Percentiles rank a stretch among this genome's conserved stretches.
These are phyloP conservation scores for Serendipita sp. DNA, from an alignment of 768 basidiomycete species.

Conservation along the genomic window DNA sequence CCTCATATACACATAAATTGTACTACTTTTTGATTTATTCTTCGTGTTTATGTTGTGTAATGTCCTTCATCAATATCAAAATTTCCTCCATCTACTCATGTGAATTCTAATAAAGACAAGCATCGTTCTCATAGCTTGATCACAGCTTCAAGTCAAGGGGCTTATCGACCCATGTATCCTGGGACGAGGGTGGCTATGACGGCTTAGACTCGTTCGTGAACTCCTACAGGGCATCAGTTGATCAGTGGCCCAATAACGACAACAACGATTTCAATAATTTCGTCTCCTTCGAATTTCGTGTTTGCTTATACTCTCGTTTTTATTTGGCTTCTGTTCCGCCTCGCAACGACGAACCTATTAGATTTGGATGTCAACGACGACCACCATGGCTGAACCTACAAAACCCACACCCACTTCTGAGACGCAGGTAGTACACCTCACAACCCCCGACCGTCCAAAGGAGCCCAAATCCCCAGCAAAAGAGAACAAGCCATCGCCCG, in stretches of 20 bases:
- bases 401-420: neutral
- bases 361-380: constrained; percentile 1
- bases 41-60: neutral
- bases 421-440: neutral
- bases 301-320: neutral
- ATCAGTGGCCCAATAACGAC: no score
- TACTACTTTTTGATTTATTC: neutral
- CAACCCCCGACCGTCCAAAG: neutral
- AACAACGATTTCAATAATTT: neutral
- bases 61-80: neutral
- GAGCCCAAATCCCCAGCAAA: neutral
- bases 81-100: neutral
- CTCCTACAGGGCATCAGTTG: no score
- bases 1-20: neutral
- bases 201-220: no score
- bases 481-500: neutral
- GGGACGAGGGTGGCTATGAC: no score
- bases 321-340: neutral
- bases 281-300: neutral
- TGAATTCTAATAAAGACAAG: neutral
- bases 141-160: no score
- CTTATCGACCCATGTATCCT: no score
- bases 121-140: no score
- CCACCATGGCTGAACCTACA: neutral
- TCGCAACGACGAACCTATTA: neutral